Conservation (phyloP, 2,329 filamentous ascomycete genomes). For the Talaromyces atroroseus region DNA sequence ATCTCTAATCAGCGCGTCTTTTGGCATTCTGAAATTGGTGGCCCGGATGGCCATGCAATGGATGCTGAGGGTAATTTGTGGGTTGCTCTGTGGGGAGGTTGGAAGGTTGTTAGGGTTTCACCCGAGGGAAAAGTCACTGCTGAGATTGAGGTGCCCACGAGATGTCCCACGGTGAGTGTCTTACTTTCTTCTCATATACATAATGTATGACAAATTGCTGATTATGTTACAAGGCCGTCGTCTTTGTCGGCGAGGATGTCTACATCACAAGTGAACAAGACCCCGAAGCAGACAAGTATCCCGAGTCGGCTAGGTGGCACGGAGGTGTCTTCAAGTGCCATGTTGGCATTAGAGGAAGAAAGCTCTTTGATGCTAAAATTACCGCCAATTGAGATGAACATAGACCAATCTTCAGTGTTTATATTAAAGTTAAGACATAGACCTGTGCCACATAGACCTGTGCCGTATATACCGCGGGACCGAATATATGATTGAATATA, state of each 20-base stretch:
- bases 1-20: slow-evolving; percentile 62
- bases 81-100: slow-evolving; percentile 71
- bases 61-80: slow-evolving; percentile 74
- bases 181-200: background rate
- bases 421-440: background rate
- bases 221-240: slow-evolving; percentile 10
- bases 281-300: slow-evolving; percentile 12
- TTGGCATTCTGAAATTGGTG: slow-evolving; percentile 51
- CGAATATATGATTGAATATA: background rate
- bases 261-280: slow-evolving; percentile 14
- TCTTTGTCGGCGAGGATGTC: slow-evolving; percentile 11
- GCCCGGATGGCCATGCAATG: slow-evolving; percentile 73
- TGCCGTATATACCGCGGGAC: background rate
- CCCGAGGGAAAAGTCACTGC: slow-evolving; percentile 62
- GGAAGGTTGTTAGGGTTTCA: slow-evolving; percentile 64
- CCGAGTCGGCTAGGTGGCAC: slow-evolving; percentile 9
- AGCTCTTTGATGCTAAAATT: slow-evolving; percentile 9
- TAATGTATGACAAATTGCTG: background rate
- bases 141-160: slow-evolving; percentile 64
- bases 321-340: slow-evolving; percentile 14
- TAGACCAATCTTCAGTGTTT: background rate
- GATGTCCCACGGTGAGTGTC: slow-evolving; percentile 12
- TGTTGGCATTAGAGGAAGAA: slow-evolving; percentile 11
- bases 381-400: background rate
- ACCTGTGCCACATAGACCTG: background rate